Base-by-base conservation (phyloP, 345 rosid genomes). In the Eutrema japonicum region DNA sequence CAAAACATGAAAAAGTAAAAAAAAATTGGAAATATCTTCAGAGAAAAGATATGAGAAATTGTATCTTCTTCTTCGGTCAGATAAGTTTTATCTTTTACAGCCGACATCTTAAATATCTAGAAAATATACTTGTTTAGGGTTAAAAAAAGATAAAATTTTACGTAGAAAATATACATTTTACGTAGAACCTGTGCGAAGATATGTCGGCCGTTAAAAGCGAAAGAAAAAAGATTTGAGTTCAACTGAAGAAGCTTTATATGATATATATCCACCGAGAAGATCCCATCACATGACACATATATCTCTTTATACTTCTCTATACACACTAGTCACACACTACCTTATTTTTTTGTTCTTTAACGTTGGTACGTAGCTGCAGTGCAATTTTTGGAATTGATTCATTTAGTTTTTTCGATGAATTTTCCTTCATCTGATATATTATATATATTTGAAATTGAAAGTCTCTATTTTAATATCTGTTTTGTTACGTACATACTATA, bases 131-230 rank as follows among this genome's bases (percentile, higher is more conserved):
- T 62, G 61, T 51, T 52, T 38, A 41, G 46, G 53, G 53, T 51
- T 70, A 9, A 47, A 47, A 16, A 61, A 40, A 6, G 16, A 10
- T 29, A 40, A 71, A 29, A 42, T 10, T 29, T 32, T 52, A 43
- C 35, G 71, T 54, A 73, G 41, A 64, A 64, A 42, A 42, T 32
- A 71, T 61, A 71, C 37, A 42, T 10, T 29, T 32, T 52, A 43
- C 35, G 71, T 54, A 73, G 41, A 64, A 64, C 50, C 46, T 43
- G 13, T 56, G 52, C 43, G 59, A 74, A 74, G 67, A 74, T 58
- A 74, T 66, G 78, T 74, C 78, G 78, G 78, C 72, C 46, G 38
- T 30, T 16, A 32, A 47, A 66, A 58, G 61, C 45, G 54, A 74
- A 29, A 49, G 40, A 22, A 48, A 29, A 8, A 3, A 32, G 54